A percentile compares a stretch with the other conserved stretches of the same genome.
Conservation (phyloP, 164 flowering plant genomes). For the Chloranthus sessilifolius region DNA sequence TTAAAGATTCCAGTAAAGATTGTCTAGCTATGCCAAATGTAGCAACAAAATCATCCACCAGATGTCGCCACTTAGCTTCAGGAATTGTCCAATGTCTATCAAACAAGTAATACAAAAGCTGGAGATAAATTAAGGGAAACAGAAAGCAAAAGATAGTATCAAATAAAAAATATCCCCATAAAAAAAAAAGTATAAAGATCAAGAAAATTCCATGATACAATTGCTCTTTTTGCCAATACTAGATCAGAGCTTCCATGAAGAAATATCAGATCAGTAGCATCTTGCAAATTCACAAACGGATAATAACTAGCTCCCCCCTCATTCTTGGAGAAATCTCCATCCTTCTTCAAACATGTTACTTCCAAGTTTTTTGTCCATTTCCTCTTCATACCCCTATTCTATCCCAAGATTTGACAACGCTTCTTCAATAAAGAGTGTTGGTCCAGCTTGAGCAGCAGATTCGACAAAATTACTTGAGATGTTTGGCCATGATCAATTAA, state of each 20-base stretch:
- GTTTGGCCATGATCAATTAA: constrained; percentile 75
- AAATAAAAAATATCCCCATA: neutral
- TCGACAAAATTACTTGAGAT: constrained; percentile 32
- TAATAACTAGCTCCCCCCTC: constrained; percentile 58
- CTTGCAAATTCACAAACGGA: constrained; percentile 83
- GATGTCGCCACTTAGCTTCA: constrained; percentile 57
- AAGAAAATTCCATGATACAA: constrained; percentile 67
- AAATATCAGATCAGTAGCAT: constrained; percentile 76
- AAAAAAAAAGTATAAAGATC: neutral
- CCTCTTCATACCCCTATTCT: constrained; percentile 31
- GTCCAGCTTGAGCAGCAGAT: constrained; percentile 32
- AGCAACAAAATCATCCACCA: constrained; percentile 84
- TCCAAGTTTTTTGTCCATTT: constrained; percentile 35
- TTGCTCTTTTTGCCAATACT: constrained; percentile 89
- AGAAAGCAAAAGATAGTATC: neutral
- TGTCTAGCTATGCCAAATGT: constrained; percentile 68
- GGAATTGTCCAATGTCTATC: constrained; percentile 85
- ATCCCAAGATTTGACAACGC: constrained; percentile 75
- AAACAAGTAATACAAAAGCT: constrained; percentile 85
- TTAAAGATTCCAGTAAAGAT: constrained; percentile 71
- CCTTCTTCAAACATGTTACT: constrained; percentile 45
- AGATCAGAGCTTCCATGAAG: constrained; percentile 78
- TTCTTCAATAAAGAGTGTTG: constrained; percentile 89
- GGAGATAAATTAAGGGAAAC: constrained; percentile 36
- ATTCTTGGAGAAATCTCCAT: constrained; percentile 41